Percentiles rank a stretch among this genome's conserved stretches.
phyloP scores from a whole-genome alignment of 2,329 filamentous ascomycete genomes.

The Sporothrix variecibatus region DNA sequence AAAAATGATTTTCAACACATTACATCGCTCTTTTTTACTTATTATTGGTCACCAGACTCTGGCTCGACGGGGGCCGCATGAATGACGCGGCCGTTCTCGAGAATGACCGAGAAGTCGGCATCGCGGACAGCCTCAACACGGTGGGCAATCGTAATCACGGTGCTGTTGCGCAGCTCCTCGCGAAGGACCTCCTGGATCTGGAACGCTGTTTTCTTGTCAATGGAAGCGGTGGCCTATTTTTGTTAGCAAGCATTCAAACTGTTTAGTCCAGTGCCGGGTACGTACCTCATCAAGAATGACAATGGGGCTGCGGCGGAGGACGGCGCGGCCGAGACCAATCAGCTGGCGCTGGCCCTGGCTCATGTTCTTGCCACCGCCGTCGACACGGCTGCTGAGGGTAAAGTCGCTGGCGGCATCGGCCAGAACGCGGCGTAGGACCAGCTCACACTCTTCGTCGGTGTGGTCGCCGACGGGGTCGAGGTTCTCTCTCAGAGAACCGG shows the following conservation, averaged over 20 bases:
- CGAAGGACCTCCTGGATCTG: constrained; percentile 60
- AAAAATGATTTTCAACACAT: background rate
- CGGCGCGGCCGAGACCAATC: constrained; percentile 60
- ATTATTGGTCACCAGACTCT: background rate
- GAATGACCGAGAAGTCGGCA: constrained; percentile 56
- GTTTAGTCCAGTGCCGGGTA: background rate
- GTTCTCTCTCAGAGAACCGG: constrained; percentile 61
- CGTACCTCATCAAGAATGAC: constrained; percentile 60
- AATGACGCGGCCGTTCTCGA: constrained; percentile 55
- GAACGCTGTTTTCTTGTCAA: constrained; percentile 60
- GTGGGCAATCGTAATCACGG: constrained; percentile 68
- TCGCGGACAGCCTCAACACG: constrained; percentile 63
- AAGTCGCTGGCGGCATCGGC: constrained; percentile 41
- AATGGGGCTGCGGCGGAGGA: constrained; percentile 61
- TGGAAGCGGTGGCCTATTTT: constrained; percentile 57
- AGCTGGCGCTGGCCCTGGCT: constrained; percentile 66
- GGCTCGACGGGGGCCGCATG: constrained; percentile 25
- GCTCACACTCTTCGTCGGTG: constrained; percentile 52
- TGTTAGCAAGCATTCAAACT: constrained; percentile 3
- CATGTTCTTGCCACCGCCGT: constrained; percentile 62
- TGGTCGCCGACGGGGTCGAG: constrained; percentile 67
- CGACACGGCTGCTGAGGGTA: constrained; percentile 53
- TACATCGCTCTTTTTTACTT: background rate
- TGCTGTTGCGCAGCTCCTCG: constrained; percentile 56
- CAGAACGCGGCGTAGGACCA: constrained; percentile 61